Evolutionary conservation across 2,329 filamentous ascomycete genomes (phyloP).

Genomic region (Elsinoe batatas): DNA sequence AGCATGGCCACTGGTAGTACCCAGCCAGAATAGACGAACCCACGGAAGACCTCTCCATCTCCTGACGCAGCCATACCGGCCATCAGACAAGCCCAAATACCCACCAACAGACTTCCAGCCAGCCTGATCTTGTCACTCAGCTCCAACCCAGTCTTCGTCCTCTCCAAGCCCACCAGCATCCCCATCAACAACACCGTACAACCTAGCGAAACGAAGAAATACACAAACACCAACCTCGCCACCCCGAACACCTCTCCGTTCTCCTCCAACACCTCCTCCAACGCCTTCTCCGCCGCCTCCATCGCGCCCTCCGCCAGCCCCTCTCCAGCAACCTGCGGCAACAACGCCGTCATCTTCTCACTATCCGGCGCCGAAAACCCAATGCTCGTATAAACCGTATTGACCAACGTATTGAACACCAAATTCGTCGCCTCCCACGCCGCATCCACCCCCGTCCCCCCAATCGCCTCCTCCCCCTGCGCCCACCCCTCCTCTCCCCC

Average conservation of each 20-base stretch:
- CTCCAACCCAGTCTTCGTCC: conserved; percentile 18
- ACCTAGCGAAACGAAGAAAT: conserved; percentile 24
- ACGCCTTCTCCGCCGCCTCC: neutral
- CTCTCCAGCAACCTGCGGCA: neutral
- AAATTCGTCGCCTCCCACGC: conserved; percentile 8
- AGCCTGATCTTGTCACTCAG: conserved; percentile 21
- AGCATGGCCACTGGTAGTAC: conserved; percentile 26
- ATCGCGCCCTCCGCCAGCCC: no score
- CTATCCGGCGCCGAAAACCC: conserved; percentile 6
- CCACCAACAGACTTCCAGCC: conserved; percentile 19
- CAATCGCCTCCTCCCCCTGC: conserved; percentile 11
- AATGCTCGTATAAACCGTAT: conserved; percentile 8
- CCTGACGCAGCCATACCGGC: conserved; percentile 17
- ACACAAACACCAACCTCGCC: conserved; percentile 23
- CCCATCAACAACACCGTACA: conserved; percentile 23
- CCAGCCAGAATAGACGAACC: conserved; percentile 23
- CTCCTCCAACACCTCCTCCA: conserved; percentile 5
- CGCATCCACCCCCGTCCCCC: neutral
- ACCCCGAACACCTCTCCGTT: conserved; percentile 7
- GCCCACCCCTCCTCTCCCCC: no score
- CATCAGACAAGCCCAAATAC: conserved; percentile 23
- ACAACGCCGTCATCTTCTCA: conserved; percentile 8
- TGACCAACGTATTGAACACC: neutral
- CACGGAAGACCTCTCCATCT: conserved; percentile 15
- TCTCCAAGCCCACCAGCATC: conserved; percentile 19